Evolutionary conservation across 441 rosid species (phyloP), one percentile per base, ranked within the genome.

Genomic region (Monsonia emarginata): DNA sequence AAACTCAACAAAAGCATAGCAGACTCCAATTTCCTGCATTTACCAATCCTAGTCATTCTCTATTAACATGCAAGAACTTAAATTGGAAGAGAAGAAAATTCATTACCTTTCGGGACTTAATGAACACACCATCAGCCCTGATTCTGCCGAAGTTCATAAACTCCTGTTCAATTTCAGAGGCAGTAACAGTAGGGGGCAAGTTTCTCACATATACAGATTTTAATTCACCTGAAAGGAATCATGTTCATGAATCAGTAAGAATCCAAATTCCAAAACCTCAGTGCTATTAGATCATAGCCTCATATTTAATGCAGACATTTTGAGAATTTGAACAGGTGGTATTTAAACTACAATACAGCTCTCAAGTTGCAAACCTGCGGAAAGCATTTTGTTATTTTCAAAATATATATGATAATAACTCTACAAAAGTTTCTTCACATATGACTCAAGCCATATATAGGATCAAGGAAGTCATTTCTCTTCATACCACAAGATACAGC

Each of bases 1-100:
- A 65, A 77, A 87, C 84, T 87, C 93, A 22, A 87, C 93, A 76
- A 87, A 87, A 2, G 93, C 93, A 72, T 84, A 85, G 81, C 90
- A 87, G 38, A 83, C 84, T 26, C 90, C 93, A 68, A 86, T 70
- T 65, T 83, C 87, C 87, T 81, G 80, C 64, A 77, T 19, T 16
- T 32, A 56, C 14, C 59, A 60, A 59, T 77, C 56, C 69, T 70
- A 65, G 6, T 68, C 32, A 9, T n/a, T 32, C 16, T 14, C 59
- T 44, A 60, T 21, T 27, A 54, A 44, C n/a, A 36, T 36, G 42
- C 42, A 36, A 68, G 0, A 16, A 44, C 42, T 5, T 36, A 10
- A 38, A 44, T 18, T 16, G 21, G 27, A 60, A 46, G 36, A 50
- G 19, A 25, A 52, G 42, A 36, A 36, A 36, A 8, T 50, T 1